Base-by-base conservation (phyloP, 2,329 filamentous ascomycete species). In the Trichoderma sp. region DNA sequence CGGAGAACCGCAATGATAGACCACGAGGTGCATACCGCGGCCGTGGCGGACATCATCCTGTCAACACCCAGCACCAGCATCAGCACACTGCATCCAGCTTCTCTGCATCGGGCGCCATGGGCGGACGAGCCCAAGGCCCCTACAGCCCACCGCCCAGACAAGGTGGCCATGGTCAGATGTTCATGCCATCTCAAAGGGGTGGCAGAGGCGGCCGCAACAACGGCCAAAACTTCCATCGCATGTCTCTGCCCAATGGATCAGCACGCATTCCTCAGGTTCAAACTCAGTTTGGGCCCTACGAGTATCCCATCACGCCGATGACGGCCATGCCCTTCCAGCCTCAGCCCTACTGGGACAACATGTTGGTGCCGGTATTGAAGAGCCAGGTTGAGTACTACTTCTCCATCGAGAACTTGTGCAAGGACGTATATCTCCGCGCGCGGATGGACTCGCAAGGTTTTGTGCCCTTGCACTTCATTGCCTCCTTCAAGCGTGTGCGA, bases 391-490 rank as follows among this genome's bases (percentile, higher is more conserved):
- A 97, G 78, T 99, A 98, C 84, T 99, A 99, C 82, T 97, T 99
- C 83, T 98, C 95, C 0, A 88, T 97, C 32, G 93, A 98, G 78
- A 99, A 99, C 80, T 87, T 98, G 64, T 93, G 93, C 86, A 98
- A 97, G 82, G 96, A 99, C 78, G 87, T 93, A 78, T 98, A 90
- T 81, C 86, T 99, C 72, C 91, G 96, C 71, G 91, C 89, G 77
- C 91, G 95, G 76, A 98, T 99, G 96, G 95, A 99, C 79, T 93
- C 92, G 1, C 93, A 98, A 80, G 96, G 96, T 21, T 98, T 95
- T 78, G 95, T 98, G 15, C 90, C 90, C 65, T 84, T 99, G 66
- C 86, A 88, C 39, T 88, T 97, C 72, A 91, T 99, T 76, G 88
- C 92, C 26, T 87, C 86, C n/a, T 99, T 99, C 86, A 94, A 93